These are phyloP conservation scores for Penicillium egyptiacum DNA, from an alignment of 495 filamentous ascomycete species.

Conservation along the genomic window DNA sequence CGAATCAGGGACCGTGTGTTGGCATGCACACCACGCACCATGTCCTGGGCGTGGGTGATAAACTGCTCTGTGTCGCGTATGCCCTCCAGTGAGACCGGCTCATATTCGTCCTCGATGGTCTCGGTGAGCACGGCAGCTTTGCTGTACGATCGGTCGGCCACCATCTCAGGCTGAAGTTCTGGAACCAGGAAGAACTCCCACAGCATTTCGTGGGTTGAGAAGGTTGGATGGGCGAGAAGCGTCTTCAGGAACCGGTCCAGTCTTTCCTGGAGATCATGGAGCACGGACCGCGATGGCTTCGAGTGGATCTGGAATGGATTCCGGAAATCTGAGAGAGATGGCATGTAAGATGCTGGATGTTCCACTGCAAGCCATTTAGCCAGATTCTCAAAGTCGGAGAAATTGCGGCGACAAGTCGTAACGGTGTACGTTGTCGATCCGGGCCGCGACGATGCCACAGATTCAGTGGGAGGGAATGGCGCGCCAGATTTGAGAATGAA, in stretches of 20 bases:
- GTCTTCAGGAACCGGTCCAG: conserved; percentile 85
- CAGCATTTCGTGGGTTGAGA: conserved; percentile 93
- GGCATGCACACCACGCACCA: conserved; percentile 77
- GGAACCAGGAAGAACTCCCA: conserved; percentile 99
- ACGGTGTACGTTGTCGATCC: conserved; percentile 72
- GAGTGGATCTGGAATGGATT: conserved; percentile 92
- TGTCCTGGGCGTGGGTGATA: conserved; percentile 82
- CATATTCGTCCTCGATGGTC: conserved; percentile 81
- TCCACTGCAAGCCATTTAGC: conserved; percentile 85
- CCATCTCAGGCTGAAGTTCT: conserved; percentile 84
- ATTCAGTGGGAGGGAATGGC: conserved; percentile 32
- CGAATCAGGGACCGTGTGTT: conserved; percentile 79
- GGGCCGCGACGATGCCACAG: conserved; percentile 39
- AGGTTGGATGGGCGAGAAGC: conserved; percentile 85
- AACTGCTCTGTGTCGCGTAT: conserved; percentile 93
- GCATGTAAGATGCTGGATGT: conserved; percentile 93
- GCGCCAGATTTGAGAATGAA: conserved; percentile 94
- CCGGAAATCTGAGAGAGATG: conserved; percentile 72
- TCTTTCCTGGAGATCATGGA: conserved; percentile 83
- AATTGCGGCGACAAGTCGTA: conserved; percentile 88
- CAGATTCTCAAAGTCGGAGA: conserved; percentile 88
- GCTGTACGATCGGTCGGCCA: conserved; percentile 80
- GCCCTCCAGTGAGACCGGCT: conserved; percentile 68
- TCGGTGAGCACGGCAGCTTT: conserved; percentile 84
- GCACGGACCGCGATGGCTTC: conserved; percentile 79